phyloP scores from a whole-genome alignment of 257 asterid genomes.

The Solanum paucissectum region DNA sequence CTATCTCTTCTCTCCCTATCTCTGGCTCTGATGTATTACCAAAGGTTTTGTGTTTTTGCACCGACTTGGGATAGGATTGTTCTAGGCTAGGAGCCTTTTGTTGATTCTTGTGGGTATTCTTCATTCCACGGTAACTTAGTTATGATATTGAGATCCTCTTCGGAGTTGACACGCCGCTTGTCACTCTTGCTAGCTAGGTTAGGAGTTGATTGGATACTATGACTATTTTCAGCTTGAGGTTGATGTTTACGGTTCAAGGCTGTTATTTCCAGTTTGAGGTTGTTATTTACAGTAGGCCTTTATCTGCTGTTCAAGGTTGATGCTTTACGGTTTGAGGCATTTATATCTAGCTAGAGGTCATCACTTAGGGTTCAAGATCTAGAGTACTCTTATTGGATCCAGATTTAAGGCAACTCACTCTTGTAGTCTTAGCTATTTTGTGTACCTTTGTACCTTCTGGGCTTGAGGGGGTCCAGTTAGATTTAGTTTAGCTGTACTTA shows the following conservation, averaged over 20 bases:
- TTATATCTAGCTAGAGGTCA: background rate
- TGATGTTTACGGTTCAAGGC: background rate
- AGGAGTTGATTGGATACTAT: background rate
- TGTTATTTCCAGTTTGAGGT: too few species aligned
- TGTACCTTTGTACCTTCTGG: background rate
- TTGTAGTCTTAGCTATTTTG: too few species aligned
- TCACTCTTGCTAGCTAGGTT: background rate
- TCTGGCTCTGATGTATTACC: background rate
- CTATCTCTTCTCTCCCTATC: background rate
- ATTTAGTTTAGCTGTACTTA: too few species aligned
- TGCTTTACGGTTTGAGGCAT: background rate
- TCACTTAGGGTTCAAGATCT: background rate
- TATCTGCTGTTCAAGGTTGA: too few species aligned
- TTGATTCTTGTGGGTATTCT: background rate
- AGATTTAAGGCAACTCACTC: background rate
- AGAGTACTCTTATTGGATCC: background rate
- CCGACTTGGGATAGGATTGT: background rate
- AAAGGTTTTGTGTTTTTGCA: background rate
- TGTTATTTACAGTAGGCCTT: background rate
- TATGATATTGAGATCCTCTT: background rate
- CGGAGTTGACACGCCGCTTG: background rate
- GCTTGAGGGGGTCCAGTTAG: background rate
- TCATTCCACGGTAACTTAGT: background rate
- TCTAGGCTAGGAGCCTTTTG: background rate
- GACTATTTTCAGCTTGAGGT: background rate